These are phyloP conservation scores for Botryosphaeria agaves DNA, from an alignment of 2,329 filamentous ascomycete genomes.

Conservation along the genomic window DNA sequence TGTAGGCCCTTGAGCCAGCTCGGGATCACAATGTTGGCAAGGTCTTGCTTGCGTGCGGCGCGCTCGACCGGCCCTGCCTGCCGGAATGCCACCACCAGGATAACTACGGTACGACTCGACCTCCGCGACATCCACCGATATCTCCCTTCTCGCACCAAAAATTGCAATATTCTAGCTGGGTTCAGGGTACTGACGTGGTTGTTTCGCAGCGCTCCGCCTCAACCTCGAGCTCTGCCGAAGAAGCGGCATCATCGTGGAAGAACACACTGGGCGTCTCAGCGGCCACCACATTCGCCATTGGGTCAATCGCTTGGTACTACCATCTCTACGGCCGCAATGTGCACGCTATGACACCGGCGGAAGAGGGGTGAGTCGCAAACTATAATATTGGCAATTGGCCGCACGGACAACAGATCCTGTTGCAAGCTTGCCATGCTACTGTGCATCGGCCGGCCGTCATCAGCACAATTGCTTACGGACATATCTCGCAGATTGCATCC, in stretches of 20 bases:
- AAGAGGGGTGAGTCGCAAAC: conserved; percentile 79
- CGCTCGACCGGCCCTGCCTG: conserved; percentile 72
- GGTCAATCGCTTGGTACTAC: conserved; percentile 92
- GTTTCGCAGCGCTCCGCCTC: conserved; percentile 40
- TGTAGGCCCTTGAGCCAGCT: neutral
- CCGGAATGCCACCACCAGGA: conserved; percentile 36
- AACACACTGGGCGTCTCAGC: conserved; percentile 75
- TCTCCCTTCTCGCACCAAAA: too few relatives aligned
- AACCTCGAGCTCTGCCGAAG: conserved; percentile 49
- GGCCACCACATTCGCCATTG: conserved; percentile 72
- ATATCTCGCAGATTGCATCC: conserved; percentile 90
- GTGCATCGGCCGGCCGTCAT: conserved; percentile 14
- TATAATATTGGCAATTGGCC: neutral
- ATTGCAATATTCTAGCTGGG: too few relatives aligned
- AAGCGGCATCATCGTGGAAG: conserved; percentile 59
- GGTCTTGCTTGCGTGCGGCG: conserved; percentile 77
- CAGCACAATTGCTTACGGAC: conserved; percentile 5
- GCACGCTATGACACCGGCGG: conserved; percentile 77
- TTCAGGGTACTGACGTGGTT: conserved; percentile 2
- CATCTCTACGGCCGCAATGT: conserved; percentile 83
- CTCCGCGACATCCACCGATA: conserved; percentile 11
- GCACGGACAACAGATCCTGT: neutral
- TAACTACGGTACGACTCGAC: conserved; percentile 26
- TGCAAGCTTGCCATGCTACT: too few relatives aligned
- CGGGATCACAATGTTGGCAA: conserved; percentile 64